Conservation (phyloP, 2,329 filamentous ascomycete genomes). For the Claviceps sp. region DNA sequence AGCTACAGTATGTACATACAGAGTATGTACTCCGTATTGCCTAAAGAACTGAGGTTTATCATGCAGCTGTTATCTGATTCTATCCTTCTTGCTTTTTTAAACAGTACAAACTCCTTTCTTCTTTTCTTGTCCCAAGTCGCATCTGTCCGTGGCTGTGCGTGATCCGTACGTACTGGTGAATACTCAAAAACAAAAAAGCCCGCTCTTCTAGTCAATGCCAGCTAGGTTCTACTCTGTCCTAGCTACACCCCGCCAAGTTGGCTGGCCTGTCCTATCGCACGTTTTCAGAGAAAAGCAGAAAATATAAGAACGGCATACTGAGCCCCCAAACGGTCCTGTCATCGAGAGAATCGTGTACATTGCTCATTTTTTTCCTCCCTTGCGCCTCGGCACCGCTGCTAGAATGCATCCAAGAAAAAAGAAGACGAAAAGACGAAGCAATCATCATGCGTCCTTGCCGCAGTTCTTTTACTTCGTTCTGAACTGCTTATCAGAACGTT, state of each 20-base stretch:
- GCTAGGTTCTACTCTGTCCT: too few species aligned
- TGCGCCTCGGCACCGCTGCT: constrained; percentile 6
- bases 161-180: too few species aligned
- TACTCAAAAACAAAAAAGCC: too few species aligned
- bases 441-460: neutral
- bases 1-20: too few species aligned
- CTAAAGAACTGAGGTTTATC: too few species aligned
- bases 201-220: too few species aligned
- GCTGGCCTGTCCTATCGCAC: too few species aligned
- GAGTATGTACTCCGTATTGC: too few species aligned
- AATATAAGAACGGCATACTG: neutral
- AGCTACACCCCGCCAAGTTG: too few species aligned
- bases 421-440: neutral
- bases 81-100: too few species aligned
- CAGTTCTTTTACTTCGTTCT: neutral
- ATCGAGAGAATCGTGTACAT: neutral
- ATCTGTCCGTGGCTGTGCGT: too few species aligned
- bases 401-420: neutral
- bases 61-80: too few species aligned
- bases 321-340: neutral
- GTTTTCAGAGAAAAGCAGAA: neutral
- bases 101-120: neutral
- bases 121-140: neutral
- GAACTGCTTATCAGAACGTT: neutral
- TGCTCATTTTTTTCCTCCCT: neutral